Base-by-base conservation (phyloP, 129 eudicot species). In the Chrysanthemum lavandulifolium region DNA sequence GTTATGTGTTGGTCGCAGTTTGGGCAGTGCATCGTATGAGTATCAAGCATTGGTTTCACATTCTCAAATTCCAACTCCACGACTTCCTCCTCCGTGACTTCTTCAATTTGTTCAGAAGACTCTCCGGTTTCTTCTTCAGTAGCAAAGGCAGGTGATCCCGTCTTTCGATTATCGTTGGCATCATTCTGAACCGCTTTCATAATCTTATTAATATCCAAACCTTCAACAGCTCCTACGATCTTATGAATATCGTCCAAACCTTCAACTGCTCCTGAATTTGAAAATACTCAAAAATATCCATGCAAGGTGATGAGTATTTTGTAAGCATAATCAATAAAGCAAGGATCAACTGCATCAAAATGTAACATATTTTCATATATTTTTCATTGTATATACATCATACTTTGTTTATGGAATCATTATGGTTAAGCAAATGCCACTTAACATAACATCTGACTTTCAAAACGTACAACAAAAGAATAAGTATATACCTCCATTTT, bases 1-100 rank as follows among this genome's bases (percentile, higher is more conserved):
- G 89, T 86, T 53, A 88, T 84, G 5, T 52, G 70, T 71, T 71
- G 12, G 25, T 65, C 76, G 43, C 96, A 89, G 11, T 82, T 82
- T 12, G 96, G 91, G 74, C 89, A 86, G 27, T 86, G 81, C 78
- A 79, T 82, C 52, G 81, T 76, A 70, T 84, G 96, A 40, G 85
- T 84, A n/a, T 79, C 77, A 47, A 79, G 76, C 18, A 75, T 82
- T 57, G 72, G 62, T 0, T 72, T 72, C 16, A 74, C 87, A 77
- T 81, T 85, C 75, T 88, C 81, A 52, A 88, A 88, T 77, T 85
- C 96, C 40, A 88, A 16, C 74, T 83, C 96, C 3, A 88, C 75
- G 0, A 81, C 80, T 81, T 88, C 95, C 52, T 85, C 84, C 53
- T 80, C 88, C 13, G 71, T 79, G 21, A 67, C 45, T 68, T 83